Base-by-base conservation (phyloP, 495 filamentous ascomycete species). In the Talaromyces proteolyticus region DNA sequence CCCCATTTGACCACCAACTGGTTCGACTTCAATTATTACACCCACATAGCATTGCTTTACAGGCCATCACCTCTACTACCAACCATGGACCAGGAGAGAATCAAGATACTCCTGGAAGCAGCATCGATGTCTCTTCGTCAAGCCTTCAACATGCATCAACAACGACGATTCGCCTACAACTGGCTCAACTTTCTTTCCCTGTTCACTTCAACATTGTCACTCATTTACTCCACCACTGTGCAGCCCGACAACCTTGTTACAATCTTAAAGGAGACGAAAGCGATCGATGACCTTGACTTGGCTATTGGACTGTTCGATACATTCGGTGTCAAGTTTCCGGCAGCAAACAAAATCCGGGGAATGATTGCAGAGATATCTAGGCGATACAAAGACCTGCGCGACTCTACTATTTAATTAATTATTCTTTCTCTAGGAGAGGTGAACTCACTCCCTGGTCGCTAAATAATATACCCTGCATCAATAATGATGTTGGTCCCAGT, bases 21-120 rank as follows among this genome's bases (percentile, higher is more conserved):
- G 68, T 72, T 64, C 42, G 66, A 72, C 40, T 56, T 67, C 3
- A 72, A 72, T 45, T 72, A 67, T 50, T 72, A 72, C 24, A 61
- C 55, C 17, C 68, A 72, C 36, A 44, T 66, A 18, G 58, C 57
- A 16, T 65, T 66, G 63, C 52, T 72, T 0, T 72, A 69, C 49
- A 56, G 68, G 6, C 68, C 68, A 0, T 69, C 66, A 2, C 60
- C 68, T 5, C 41, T 65, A 0, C 64, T 47, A n/a, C 68, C 63
- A 1, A 58, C 54, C 6, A 44, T 64, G 7, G 65, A 68, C 44
- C 22, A 45, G 8, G 17, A 44, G 3, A 56, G 52, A 41, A 53
- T 72, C n/a, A 60, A 59, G 24, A 51, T 61, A 8, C 55, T 72
- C n/a, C 63, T 56, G 0, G 59, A 59, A 24, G 63, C 66, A 14